Percentiles rank a stretch among this genome's conserved stretches.
Conservation (phyloP, 2,329 filamentous ascomycete species). For the Truncatella angustata region DNA sequence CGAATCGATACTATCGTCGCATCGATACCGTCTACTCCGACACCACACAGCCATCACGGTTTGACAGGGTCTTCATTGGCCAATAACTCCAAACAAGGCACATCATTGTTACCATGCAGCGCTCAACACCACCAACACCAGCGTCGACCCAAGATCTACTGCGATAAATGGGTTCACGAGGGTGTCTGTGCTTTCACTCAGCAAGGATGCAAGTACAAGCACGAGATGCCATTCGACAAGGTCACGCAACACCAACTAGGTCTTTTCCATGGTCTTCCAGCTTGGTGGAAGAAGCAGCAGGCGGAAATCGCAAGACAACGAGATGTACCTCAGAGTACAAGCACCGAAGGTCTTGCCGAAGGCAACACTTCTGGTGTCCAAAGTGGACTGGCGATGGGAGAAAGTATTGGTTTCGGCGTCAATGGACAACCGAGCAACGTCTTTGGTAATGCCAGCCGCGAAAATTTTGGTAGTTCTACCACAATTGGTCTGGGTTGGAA, state of each 20-base stretch:
- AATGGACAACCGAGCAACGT: background rate
- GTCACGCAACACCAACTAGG: conserved; percentile 68
- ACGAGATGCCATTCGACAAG: conserved; percentile 78
- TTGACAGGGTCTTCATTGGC: conserved; percentile 23
- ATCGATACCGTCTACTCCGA: conserved; percentile 25
- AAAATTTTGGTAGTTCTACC: background rate
- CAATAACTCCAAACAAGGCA: background rate
- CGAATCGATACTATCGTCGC: conserved; percentile 37
- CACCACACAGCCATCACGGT: conserved; percentile 3
- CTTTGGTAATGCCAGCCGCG: background rate
- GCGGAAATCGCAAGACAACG: conserved; percentile 39
- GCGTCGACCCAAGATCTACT: conserved; percentile 65
- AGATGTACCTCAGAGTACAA: conserved; percentile 13
- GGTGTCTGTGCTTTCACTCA: conserved; percentile 83
- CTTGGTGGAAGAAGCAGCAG: conserved; percentile 58
- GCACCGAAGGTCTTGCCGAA: background rate
- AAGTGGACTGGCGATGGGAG: background rate
- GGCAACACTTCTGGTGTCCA: background rate
- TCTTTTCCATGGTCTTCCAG: conserved; percentile 62
- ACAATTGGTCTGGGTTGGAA: background rate
- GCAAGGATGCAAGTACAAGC: conserved; percentile 84
- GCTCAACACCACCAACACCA: conserved; percentile 11
- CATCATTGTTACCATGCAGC: background rate
- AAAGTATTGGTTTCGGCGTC: background rate
- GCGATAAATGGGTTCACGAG: conserved; percentile 85